Evolutionary conservation across 257 asterid species (phyloP), one percentile per base, ranked within the genome.

Genomic region (Solanum sejunctum): DNA sequence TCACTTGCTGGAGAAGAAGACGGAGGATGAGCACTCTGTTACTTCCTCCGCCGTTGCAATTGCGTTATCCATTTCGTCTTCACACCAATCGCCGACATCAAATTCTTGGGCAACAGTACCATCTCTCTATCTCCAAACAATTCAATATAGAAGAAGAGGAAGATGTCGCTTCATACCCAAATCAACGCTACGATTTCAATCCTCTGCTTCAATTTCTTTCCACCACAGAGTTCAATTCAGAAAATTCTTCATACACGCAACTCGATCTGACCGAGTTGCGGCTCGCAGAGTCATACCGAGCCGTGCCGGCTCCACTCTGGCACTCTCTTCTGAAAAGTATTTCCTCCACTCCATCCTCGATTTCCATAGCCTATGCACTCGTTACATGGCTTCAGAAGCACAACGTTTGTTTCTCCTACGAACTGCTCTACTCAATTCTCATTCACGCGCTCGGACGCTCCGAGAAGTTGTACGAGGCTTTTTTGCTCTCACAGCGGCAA

Each of bases 251-350:
- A 5, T 92, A 96, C 6, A 51, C 90, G 63, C 88, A 81, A 18
- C 91, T 90, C 81, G 90, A 94, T 88, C 89, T 88, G 56, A 55
- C 83, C 3, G 98, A 94, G 89, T 93, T 93, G 87, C 89, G 85
- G 3, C 94, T 96, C 66, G 97, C 90, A 66, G 94, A 94, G 88
- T 87, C 93, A 7, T 96, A 92, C 88, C 90, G 94, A 87, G 97
- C 97, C 9, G 98, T 96, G 2, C 98, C 99, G 3, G 97, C 97
- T 41, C 97, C 98, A 3, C 90, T 91, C 57, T 96, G 99, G 99
- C 99, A 96, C 87, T 90, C 96, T 52, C 96, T 96, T 41, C 85
- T 96, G n/a, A 96, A 96, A 82, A 89, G 90, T 47, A 94, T 96
- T 15, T 84, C 95, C 9, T 90, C 93, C 16, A 85, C 91, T 2